Base-by-base conservation (phyloP, 352 stramenopile genomes). In the Poterioochromonas sp. region DNA sequence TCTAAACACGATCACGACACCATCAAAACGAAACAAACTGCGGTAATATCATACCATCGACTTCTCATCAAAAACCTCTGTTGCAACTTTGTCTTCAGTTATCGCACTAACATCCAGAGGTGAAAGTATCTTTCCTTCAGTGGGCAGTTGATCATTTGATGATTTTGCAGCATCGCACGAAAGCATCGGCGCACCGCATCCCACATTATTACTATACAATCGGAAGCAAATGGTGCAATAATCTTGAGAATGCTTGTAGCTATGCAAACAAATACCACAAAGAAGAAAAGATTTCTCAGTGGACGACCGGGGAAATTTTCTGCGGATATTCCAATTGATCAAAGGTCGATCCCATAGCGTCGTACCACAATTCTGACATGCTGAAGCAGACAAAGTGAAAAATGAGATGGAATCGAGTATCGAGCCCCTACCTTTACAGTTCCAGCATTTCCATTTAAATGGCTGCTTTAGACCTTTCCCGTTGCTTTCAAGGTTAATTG, bases 151-250 rank as follows among this genome's bases (percentile, higher is more conserved):
- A 69, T n/a, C n/a, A n/a, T n/a, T n/a, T n/a, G n/a, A n/a, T n/a
- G 29, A 69, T 5, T 44, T 39, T 64, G 12, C 18, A 64, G 11
- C 5, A 1, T 11, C 32, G 1, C 8, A 43, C 29, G 26, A 69
- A 32, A 43, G 2, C 60, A 43, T 11, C 22, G 8, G 35, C 3
- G 5, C 22, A 69, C 22, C 29, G 1, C 11, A 40, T n/a, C 8
- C 12, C 5, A 5, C 5, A 1, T 58, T 15, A 26, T 58, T 26
- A 26, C 15, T 3, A 29, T 71, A 71, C 2, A 71, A 29, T 29
- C 26, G 5, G 34, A 32, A 71, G 32, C 62, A 71, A 47, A 71
- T n/a, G 15, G 39, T 47, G 62, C 62, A 71, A 29, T 35, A 71
- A 12, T 71, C 62, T 8, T 29, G 18, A 5, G 5, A 32, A 29